These are phyloP conservation scores for Aspergillus affinis DNA, from an alignment of 495 filamentous ascomycete species.

Conservation along the genomic window DNA sequence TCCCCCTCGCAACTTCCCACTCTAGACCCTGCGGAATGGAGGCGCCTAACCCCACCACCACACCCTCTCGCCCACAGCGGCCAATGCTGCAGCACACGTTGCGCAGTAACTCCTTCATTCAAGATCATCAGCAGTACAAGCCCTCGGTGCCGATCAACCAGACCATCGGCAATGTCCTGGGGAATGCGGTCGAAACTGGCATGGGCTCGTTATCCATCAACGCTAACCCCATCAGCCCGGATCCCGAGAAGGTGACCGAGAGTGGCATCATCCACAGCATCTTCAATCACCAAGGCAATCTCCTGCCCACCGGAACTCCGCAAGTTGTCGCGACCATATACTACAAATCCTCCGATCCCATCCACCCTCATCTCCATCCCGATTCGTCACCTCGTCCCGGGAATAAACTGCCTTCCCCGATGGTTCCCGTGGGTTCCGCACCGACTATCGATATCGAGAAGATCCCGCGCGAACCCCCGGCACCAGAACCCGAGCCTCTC, in stretches of 20 bases:
- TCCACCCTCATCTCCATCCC: constrained; percentile 46
- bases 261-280: constrained; percentile 47
- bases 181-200: constrained; percentile 19
- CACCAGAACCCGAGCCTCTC: constrained; percentile 61
- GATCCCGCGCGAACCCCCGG: constrained; percentile 70
- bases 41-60: constrained; percentile 26
- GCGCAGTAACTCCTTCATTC: constrained; percentile 67
- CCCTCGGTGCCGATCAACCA: constrained; percentile 47
- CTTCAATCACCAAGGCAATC: constrained; percentile 39
- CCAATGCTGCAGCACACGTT: constrained; percentile 48
- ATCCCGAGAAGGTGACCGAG: constrained; percentile 44
- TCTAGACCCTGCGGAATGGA: constrained; percentile 26
- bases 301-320: constrained; percentile 37
- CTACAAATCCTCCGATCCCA: constrained; percentile 45
- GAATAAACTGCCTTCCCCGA: constrained; percentile 39
- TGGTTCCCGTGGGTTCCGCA: constrained; percentile 50
- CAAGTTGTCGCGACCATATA: constrained; percentile 48
- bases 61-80: constrained; percentile 27
- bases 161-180: constrained; percentile 46
- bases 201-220: constrained; percentile 27
- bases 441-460: constrained; percentile 66
- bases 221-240: constrained; percentile 44
- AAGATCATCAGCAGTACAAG: constrained; percentile 74
- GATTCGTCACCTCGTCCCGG: constrained; percentile 32
- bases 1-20: neutral